phyloP scores from a whole-genome alignment of 2,329 filamentous ascomycete species.

The Intubia oerlemansii region DNA sequence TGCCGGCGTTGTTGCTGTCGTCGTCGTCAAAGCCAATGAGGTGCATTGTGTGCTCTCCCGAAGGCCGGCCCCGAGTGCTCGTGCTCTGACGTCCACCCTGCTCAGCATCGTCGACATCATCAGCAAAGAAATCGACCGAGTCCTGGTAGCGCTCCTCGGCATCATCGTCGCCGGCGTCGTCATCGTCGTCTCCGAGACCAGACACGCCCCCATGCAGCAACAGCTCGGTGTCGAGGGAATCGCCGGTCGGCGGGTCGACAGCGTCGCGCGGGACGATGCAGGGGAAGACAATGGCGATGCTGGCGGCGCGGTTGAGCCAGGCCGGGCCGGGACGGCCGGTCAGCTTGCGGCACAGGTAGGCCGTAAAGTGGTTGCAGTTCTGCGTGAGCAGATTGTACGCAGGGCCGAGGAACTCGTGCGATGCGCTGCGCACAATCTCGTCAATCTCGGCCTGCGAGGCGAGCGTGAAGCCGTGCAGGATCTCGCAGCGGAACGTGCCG shows the following conservation, averaged over 20 bases:
- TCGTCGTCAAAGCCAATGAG: constrained; percentile 9
- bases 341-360: constrained; percentile 50
- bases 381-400: constrained; percentile 63
- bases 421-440: constrained; percentile 43
- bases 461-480: constrained; percentile 63
- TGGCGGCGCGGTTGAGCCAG: constrained; percentile 72
- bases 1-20: constrained; percentile 6
- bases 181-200: constrained; percentile 33
- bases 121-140: too few species aligned
- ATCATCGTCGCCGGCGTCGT: constrained; percentile 24
- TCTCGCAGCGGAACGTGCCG: constrained; percentile 52
- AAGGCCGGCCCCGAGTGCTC: constrained; percentile 16
- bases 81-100: too few species aligned
- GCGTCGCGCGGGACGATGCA: constrained; percentile 69
- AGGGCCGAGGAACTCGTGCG: constrained; percentile 51
- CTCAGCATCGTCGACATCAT: too few species aligned
- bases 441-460: constrained; percentile 49
- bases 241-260: constrained; percentile 59
- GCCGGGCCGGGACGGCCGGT: constrained; percentile 47
- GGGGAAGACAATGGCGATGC: constrained; percentile 58
- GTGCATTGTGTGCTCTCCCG: constrained; percentile 9
- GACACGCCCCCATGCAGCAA: too few species aligned
- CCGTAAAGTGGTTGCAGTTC: constrained; percentile 83
- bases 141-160: too few species aligned
- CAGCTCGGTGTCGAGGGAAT: constrained; percentile 48